phyloP scores from a whole-genome alignment of 202 grass and related monocot genomes.

The Musa balbisiana region DNA sequence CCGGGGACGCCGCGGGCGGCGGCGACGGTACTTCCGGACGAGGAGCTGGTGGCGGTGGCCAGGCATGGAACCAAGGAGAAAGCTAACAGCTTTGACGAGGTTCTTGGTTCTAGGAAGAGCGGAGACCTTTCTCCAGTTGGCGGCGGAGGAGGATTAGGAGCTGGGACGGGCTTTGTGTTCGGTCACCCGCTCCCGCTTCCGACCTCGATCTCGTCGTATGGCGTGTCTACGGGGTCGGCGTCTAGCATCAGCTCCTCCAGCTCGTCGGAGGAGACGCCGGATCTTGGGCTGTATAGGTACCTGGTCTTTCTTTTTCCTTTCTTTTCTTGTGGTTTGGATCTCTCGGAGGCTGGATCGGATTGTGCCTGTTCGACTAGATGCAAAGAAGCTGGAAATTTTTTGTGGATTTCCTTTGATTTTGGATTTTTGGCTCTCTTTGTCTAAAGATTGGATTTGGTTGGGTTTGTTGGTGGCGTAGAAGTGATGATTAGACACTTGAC shows the following conservation, averaged over 20 bases:
- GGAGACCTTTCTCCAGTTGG: not conserved
- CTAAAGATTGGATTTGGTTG: not conserved
- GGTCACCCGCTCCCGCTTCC: constrained; percentile 14
- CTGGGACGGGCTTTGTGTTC: not conserved
- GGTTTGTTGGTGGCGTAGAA: not conserved
- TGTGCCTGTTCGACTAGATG: not conserved
- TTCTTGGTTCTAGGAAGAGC: not conserved
- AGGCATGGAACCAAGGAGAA: not conserved
- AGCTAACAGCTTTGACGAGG: constrained; percentile 15
- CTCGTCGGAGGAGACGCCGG: constrained; percentile 46
- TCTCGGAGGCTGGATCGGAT: not conserved
- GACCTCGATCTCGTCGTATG: not conserved
- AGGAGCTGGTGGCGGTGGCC: not conserved
- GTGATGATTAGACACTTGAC: not conserved
- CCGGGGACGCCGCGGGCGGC: not conserved
- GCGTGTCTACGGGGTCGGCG: constrained; percentile 5
- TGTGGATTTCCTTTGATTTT: not conserved
- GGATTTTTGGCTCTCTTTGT: no score
- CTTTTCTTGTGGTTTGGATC: not conserved
- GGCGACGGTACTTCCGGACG: not conserved
- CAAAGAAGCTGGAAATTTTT: not conserved
- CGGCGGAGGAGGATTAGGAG: not conserved
- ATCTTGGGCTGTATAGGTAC: constrained; percentile 39
- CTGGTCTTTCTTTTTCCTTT: not conserved
- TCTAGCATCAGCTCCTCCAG: constrained; percentile 50